Percentiles rank a stretch among this genome's conserved stretches.
Conservation (phyloP, 2,329 filamentous ascomycete species). For the Fusarium anguioides region DNA sequence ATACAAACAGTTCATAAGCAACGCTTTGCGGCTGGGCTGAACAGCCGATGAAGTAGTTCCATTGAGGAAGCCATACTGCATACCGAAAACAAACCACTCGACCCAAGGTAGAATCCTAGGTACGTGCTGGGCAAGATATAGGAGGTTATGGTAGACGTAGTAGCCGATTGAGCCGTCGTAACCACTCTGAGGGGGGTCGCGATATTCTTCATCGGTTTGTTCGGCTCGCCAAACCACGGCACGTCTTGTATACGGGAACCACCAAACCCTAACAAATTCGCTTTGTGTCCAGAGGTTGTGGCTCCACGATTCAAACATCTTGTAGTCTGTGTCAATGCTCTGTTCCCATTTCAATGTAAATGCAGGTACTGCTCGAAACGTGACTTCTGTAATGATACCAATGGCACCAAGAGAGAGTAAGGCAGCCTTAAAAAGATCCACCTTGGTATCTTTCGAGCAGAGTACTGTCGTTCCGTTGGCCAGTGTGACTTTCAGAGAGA, state of each 20-base stretch:
- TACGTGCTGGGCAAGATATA: constrained; percentile 81
- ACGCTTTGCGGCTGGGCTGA: constrained; percentile 80
- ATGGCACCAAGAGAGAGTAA: constrained; percentile 89
- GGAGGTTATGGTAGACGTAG: constrained; percentile 90
- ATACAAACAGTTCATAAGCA: constrained; percentile 97
- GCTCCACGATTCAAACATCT: constrained; percentile 78
- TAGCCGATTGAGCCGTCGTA: constrained; percentile 87
- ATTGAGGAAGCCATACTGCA: constrained; percentile 93
- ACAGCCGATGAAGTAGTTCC: constrained; percentile 77
- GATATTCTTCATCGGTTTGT: constrained; percentile 72
- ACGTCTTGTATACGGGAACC: constrained; percentile 91
- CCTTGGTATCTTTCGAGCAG: constrained; percentile 76
- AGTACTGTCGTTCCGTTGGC: constrained; percentile 79
- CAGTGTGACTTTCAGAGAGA: constrained; percentile 81
- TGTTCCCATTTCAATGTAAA: constrained; percentile 92
- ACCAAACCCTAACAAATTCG: constrained; percentile 96
- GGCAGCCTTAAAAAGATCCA: constrained; percentile 87
- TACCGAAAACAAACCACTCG: constrained; percentile 96
- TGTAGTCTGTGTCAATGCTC: constrained; percentile 75
- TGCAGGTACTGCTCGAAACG: constrained; percentile 80
- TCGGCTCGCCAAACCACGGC: constrained; percentile 92
- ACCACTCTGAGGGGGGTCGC: constrained; percentile 73
- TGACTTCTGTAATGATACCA: constrained; percentile 90
- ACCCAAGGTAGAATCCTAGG: constrained; percentile 86
- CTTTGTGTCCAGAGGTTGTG: constrained; percentile 81